Evolutionary conservation across 129 eudicot genomes (phyloP).

Genomic region (Flaveria sonorensis): DNA sequence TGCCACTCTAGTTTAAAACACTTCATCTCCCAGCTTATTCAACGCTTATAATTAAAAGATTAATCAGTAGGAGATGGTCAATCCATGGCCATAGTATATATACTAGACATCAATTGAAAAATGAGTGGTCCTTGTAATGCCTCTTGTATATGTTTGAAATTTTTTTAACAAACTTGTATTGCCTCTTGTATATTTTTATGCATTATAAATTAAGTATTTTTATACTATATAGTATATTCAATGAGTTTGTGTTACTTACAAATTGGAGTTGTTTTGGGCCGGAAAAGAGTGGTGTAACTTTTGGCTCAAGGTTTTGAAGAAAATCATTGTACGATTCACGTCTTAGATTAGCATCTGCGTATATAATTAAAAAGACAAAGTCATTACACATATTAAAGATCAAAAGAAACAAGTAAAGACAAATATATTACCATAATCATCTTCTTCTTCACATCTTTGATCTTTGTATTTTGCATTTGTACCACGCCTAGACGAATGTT

Average conservation of each 20-base stretch:
- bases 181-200: too few relatives aligned
- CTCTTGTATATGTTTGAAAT: too few relatives aligned
- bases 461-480: conserved; percentile 7
- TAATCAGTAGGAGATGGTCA: too few relatives aligned
- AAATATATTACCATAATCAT: conserved; percentile 27
- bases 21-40: too few relatives aligned
- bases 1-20: too few relatives aligned
- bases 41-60: too few relatives aligned
- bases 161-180: too few relatives aligned
- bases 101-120: too few relatives aligned
- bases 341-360: conserved; percentile 20
- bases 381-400: neutral
- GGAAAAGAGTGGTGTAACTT: neutral
- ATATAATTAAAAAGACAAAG: neutral
- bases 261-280: conserved; percentile 31
- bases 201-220: neutral
- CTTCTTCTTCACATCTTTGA: neutral
- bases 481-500: neutral
- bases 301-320: conserved; percentile 13
- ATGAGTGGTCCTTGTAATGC: too few relatives aligned
- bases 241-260: conserved; percentile 36
- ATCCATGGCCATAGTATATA: too few relatives aligned
- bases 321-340: conserved; percentile 39
- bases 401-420: neutral
- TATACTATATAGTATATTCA: neutral